A percentile compares a stretch with the other conserved stretches of the same genome.
phyloP scores from a whole-genome alignment of 2,329 filamentous ascomycete genomes.

The Golovinomyces cichoracearum region DNA sequence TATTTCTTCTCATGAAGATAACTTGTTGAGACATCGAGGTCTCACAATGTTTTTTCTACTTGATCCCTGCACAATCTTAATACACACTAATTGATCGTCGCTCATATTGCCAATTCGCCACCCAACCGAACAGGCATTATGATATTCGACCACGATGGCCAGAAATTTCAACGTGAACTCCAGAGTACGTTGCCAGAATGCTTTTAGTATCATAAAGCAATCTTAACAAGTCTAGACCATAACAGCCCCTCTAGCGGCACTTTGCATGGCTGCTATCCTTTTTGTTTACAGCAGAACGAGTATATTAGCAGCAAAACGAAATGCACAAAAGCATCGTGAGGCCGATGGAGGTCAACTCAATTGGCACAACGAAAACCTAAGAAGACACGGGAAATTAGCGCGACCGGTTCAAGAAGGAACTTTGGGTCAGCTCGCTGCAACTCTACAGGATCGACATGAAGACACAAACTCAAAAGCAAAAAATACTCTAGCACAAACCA shows the following conservation, averaged over 20 bases:
- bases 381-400: slow-evolving; percentile 25
- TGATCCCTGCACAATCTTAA: too few species aligned
- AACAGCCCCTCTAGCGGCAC: slow-evolving; percentile 25
- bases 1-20: too few species aligned
- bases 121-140: too few species aligned
- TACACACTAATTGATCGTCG: too few species aligned
- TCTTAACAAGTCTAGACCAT: slow-evolving; percentile 12
- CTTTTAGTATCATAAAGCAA: neutral
- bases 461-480: neutral
- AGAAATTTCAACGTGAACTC: too few species aligned
- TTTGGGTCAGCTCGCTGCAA: slow-evolving; percentile 12
- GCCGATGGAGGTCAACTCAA: slow-evolving; percentile 28
- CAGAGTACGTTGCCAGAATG: slow-evolving; percentile 4
- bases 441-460: slow-evolving; percentile 4
- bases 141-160: too few species aligned
- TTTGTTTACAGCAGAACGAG: slow-evolving; percentile 36
- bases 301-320: slow-evolving; percentile 38
- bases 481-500: neutral
- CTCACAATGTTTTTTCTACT: too few species aligned
- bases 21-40: too few species aligned
- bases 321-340: slow-evolving; percentile 32
- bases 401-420: slow-evolving; percentile 15
- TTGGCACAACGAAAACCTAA: slow-evolving; percentile 27
- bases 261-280: slow-evolving; percentile 26
- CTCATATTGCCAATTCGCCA: too few species aligned